A percentile compares a stretch with the other conserved stretches of the same genome.
Evolutionary conservation across 257 asterid genomes (phyloP).

Genomic region (Linderniella brevidens): DNA sequence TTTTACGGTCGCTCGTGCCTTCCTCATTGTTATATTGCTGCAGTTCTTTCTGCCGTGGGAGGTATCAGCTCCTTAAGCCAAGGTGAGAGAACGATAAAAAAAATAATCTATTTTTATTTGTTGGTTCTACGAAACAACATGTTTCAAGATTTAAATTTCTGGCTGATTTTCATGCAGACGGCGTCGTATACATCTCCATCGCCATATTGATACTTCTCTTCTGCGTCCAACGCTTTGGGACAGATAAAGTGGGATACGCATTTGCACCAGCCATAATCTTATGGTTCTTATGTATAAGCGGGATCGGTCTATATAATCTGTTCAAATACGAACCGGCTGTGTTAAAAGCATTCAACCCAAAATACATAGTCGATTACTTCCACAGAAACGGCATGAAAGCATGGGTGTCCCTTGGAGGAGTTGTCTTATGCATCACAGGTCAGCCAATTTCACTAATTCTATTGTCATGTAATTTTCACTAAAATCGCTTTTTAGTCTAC

Average conservation of each 20-base stretch:
- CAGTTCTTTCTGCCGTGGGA: slow-evolving; percentile 63
- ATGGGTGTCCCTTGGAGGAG: slow-evolving; percentile 65
- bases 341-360: slow-evolving; percentile 42
- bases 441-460: too few relatives aligned
- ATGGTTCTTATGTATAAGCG: slow-evolving; percentile 37
- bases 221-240: slow-evolving; percentile 48
- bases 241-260: slow-evolving; percentile 52
- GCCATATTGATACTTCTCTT: slow-evolving; percentile 37
- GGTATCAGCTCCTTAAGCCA: slow-evolving; percentile 30
- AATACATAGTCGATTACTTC: slow-evolving; percentile 41
- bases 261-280: slow-evolving; percentile 47
- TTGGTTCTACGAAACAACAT: too few relatives aligned
- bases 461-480: too few relatives aligned
- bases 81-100: slow-evolving; percentile 3
- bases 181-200: slow-evolving; percentile 26
- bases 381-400: slow-evolving; percentile 33
- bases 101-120: too few relatives aligned
- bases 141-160: too few relatives aligned
- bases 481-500: too few relatives aligned
- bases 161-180: slow-evolving; percentile 31
- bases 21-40: too few relatives aligned
- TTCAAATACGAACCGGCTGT: slow-evolving; percentile 24
- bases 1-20: too few relatives aligned
- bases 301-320: slow-evolving; percentile 45
- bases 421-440: slow-evolving; percentile 51